Base-by-base conservation (phyloP, 2,329 filamentous ascomycete genomes). In the Thielaviopsis populi region DNA sequence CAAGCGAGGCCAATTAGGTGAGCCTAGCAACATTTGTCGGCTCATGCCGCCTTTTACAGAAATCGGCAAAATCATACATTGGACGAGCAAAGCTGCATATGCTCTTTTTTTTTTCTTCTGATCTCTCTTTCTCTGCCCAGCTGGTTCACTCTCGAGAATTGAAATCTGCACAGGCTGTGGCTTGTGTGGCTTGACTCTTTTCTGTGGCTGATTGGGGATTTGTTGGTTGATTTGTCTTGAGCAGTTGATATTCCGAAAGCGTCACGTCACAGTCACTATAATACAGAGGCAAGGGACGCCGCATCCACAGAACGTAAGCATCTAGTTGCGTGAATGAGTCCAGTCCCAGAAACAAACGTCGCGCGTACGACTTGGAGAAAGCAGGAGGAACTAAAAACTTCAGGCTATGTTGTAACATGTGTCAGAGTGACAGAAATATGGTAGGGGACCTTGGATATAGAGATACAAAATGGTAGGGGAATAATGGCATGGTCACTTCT, bases 401-500 rank as follows among this genome's bases (percentile, higher is more conserved):
- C 27, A 56, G 53, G 53, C 53, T 56, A 56, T 56, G 37, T 56
- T 56, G 53, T 37, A 56, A 56, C 53, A 56, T 56, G 53, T 56
- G 53, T 56, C 53, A n/a, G 37, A 4, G 27, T 19, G 53, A 56
- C 53, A 56, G 53, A 56, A 15, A 37, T 56, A 37, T 33, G 33
- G 37, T 15, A 27, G 13, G 58, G 41, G 43, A n/a, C 24, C 30
- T 7, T 11, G 24, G 19, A 30, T 58, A 59, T 58, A 65, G 33
- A 60, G 40, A 24, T 30, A 60, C 59, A 66, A 63, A 60, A 62
- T 58, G n/a, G 33, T 50, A 50, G 13, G 24, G 33, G 10, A 30
- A 33, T 58, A 61, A 22, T 41, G 27, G 43, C 56, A 41, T 50
- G 30, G 22, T 19, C 43, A 62, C 56, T 58, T 68, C 69, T 76